Evolutionary conservation across 306 rosid species (phyloP).

Genomic region (Prinsepia uniflora): DNA sequence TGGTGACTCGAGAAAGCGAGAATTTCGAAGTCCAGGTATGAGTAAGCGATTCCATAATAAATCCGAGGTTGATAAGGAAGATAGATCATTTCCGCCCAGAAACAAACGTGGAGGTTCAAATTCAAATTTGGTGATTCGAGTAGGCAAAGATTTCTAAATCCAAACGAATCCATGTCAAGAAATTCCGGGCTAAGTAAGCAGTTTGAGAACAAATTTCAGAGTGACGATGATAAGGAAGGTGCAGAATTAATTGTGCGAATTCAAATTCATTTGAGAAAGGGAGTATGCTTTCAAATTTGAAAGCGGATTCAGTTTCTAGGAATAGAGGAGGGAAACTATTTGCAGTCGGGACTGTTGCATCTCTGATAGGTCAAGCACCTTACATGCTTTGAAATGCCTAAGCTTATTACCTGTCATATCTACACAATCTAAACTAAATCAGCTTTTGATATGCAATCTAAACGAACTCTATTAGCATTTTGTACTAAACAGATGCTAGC

Average conservation of each 20-base stretch:
- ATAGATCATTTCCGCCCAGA: slow-evolving; percentile 22
- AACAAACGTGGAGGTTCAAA: slow-evolving; percentile 2
- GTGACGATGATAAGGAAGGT: slow-evolving; percentile 9
- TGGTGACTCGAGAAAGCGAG: slow-evolving; percentile 25
- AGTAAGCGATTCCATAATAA: slow-evolving; percentile 13
- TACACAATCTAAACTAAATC: too few relatives aligned
- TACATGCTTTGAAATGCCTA: too few relatives aligned
- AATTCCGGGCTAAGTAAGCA: slow-evolving; percentile 24
- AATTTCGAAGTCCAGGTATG: slow-evolving; percentile 20
- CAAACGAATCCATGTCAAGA: slow-evolving; percentile 16
- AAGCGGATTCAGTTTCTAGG: slow-evolving; percentile 32
- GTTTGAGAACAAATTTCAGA: slow-evolving; percentile 11
- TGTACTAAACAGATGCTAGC: too few relatives aligned
- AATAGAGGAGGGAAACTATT: slow-evolving; percentile 55
- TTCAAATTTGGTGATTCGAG: slow-evolving; percentile 25
- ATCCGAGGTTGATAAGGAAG: slow-evolving; percentile 12
- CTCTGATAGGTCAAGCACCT: too few relatives aligned
- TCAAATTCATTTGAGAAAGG: neutral
- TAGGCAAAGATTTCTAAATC: slow-evolving; percentile 21
- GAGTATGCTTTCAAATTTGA: neutral
- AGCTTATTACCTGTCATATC: too few relatives aligned
- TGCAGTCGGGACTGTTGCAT: too few relatives aligned
- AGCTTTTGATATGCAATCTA: too few relatives aligned
- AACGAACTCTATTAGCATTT: too few relatives aligned
- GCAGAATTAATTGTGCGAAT: slow-evolving; percentile 16